Conservation (phyloP, 352 stramenopile genomes). For the Peronosclerospora sorghi region DNA sequence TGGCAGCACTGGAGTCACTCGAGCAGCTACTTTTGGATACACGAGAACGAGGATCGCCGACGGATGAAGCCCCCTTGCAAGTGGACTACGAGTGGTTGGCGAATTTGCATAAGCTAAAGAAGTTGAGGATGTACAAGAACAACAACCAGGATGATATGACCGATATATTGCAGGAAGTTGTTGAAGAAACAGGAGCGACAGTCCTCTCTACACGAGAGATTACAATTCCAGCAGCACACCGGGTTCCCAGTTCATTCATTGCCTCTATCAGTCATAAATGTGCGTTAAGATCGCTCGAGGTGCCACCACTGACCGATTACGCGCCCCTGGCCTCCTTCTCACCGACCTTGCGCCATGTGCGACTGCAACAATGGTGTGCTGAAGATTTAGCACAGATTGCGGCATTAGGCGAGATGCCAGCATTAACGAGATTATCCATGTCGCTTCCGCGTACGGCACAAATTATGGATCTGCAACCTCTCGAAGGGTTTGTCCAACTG, state of each 20-base stretch:
- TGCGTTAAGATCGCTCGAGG: conserved; percentile 21
- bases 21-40: conserved; percentile 35
- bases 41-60: conserved; percentile 8
- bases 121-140: conserved; percentile 29
- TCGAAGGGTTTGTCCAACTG: conserved; percentile 29
- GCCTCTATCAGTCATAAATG: conserved; percentile 14
- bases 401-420: conserved; percentile 16
- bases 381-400: conserved; percentile 29
- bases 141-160: conserved; percentile 28
- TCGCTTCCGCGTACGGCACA: conserved; percentile 25
- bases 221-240: conserved; percentile 21
- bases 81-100: conserved; percentile 21
- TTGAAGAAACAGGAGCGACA: conserved; percentile 16
- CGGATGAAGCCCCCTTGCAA: not conserved
- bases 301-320: conserved; percentile 27
- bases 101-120: conserved; percentile 22
- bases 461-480: conserved; percentile 28
- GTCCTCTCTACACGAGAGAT: conserved; percentile 13
- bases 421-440: conserved; percentile 24
- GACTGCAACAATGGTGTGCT: conserved; percentile 29
- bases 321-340: conserved; percentile 14
- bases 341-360: conserved; percentile 22
- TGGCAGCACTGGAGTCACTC: conserved; percentile 19
- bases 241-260: conserved; percentile 28
- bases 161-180: conserved; percentile 18